Conservation (phyloP, 2,329 filamentous ascomycete genomes). For the Claviceps arundinis region DNA sequence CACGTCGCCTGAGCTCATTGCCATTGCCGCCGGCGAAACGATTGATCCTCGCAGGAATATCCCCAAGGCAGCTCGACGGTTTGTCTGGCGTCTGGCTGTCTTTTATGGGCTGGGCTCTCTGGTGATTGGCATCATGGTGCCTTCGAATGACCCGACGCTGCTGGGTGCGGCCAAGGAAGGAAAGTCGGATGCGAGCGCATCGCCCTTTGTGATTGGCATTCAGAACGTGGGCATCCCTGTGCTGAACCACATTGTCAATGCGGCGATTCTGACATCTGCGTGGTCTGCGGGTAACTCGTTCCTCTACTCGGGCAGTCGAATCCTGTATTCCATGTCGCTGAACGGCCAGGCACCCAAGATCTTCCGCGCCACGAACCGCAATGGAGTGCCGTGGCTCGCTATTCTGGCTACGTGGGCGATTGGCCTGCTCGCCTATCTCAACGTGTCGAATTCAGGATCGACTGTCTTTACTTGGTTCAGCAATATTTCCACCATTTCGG, state of each 20-base stretch:
- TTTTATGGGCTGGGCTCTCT: conserved; percentile 53
- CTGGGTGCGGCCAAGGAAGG: conserved; percentile 25
- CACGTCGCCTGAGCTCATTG: conserved; percentile 48
- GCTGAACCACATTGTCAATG: conserved; percentile 56
- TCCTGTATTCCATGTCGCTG: conserved; percentile 55
- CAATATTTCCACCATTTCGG: conserved; percentile 52
- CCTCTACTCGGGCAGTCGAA: conserved; percentile 54
- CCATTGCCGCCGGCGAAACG: conserved; percentile 52
- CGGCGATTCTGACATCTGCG: conserved; percentile 52
- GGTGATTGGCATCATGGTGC: conserved; percentile 46
- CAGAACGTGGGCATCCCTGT: conserved; percentile 48
- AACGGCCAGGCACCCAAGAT: conserved; percentile 51
- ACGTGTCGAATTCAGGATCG: conserved; percentile 47
- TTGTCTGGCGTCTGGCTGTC: conserved; percentile 47
- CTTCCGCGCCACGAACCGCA: conserved; percentile 46
- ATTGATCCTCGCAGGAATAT: conserved; percentile 51
- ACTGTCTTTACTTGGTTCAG: conserved; percentile 59
- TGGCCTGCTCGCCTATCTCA: conserved; percentile 57
- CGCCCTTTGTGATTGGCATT: conserved; percentile 55
- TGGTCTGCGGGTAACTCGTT: conserved; percentile 49
- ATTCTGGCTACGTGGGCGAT: conserved; percentile 43
- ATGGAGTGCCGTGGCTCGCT: conserved; percentile 45
- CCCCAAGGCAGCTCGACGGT: conserved; percentile 49
- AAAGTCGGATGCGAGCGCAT: conserved; percentile 40
- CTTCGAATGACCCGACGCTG: conserved; percentile 52